These are phyloP conservation scores for Alternaria metachromatica DNA, from an alignment of 2,329 filamentous ascomycete species.

Conservation along the genomic window DNA sequence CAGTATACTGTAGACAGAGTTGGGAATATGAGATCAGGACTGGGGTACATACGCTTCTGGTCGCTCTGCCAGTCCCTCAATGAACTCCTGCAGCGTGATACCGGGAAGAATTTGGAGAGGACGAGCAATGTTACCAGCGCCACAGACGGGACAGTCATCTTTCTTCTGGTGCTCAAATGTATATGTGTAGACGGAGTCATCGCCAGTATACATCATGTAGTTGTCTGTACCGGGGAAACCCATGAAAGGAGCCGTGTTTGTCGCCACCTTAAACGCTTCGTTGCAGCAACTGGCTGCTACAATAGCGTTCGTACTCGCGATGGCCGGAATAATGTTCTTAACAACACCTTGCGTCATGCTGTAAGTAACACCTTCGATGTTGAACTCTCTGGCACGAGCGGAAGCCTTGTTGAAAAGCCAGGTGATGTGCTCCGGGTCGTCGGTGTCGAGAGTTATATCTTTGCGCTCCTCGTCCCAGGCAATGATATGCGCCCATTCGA, in stretches of 20 bases:
- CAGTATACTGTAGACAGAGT: not conserved
- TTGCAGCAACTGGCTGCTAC: conserved; percentile 96
- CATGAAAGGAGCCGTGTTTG: conserved; percentile 78
- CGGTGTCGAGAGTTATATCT: conserved; percentile 87
- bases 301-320: conserved; percentile 96
- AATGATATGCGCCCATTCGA: conserved; percentile 98
- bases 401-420: conserved; percentile 92
- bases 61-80: conserved; percentile 80
- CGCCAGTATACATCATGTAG: conserved; percentile 99
- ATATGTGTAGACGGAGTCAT: conserved; percentile 95
- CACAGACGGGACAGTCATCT: conserved; percentile 92
- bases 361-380: conserved; percentile 92
- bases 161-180: conserved; percentile 96
- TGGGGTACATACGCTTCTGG: conserved; percentile 70
- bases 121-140: conserved; percentile 71
- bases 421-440: conserved; percentile 95
- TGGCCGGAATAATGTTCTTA: conserved; percentile 99
- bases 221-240: conserved; percentile 74
- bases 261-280: conserved; percentile 94
- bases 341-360: conserved; percentile 95
- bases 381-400: conserved; percentile 81
- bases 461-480: conserved; percentile 80
- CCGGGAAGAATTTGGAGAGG: conserved; percentile 74
- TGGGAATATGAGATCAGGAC: not conserved
- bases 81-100: conserved; percentile 79